Conservation (phyloP, 169 alveolate genomes). For the Eimeria necatrix region DNA sequence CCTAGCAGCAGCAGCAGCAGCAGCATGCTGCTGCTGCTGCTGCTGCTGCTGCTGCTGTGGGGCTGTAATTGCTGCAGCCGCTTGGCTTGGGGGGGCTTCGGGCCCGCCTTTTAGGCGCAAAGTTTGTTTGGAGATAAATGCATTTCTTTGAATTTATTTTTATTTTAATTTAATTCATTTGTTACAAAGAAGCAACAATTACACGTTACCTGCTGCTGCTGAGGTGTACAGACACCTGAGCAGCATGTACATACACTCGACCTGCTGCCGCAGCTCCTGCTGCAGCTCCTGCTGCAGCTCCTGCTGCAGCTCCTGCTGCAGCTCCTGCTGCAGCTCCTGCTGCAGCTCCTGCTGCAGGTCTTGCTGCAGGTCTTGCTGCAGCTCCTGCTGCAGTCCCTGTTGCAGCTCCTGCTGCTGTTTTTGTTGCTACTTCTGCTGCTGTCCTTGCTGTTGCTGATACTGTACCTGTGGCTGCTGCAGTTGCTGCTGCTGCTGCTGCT, state of each 20-base stretch:
- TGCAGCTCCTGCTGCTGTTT: neutral
- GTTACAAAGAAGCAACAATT: neutral
- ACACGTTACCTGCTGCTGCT: neutral
- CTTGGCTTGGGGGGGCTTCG: neutral
- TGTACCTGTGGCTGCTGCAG: no score
- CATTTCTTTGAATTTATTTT: neutral
- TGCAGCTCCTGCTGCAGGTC: no score
- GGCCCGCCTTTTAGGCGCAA: neutral
- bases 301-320: no score
- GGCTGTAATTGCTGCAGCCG: neutral
- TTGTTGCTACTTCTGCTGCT: neutral
- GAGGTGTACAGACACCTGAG: slow-evolving; percentile 19
- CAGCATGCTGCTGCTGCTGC: neutral
- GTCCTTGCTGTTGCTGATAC: neutral
- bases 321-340: no score
- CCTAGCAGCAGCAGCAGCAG: neutral
- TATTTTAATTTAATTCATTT: neutral
- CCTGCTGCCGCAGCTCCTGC: no score
- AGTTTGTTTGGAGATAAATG: no score
- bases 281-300: no score
- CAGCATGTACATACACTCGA: neutral
- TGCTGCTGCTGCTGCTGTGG: neutral
- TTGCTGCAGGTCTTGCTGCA: no score
- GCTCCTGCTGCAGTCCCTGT: no score
- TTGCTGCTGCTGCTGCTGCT: no score